Conservation (phyloP, 208 protist species). For the Leishmania mexicana region DNA sequence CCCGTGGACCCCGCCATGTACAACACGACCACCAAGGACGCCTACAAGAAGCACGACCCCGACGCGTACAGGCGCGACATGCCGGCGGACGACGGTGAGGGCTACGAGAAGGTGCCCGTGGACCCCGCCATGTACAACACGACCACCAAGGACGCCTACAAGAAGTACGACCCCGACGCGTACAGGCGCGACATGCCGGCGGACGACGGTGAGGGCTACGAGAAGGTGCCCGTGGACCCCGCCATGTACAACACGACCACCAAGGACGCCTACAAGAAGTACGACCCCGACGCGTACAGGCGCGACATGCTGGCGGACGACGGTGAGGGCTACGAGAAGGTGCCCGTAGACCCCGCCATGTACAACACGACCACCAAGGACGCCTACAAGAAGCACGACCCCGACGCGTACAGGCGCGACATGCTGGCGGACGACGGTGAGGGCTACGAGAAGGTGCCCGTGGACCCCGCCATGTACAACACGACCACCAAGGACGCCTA, state of each 20-base stretch:
- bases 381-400: conserved; percentile 13
- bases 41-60: conserved; percentile 5
- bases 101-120: conserved; percentile 7
- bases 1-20: conserved; percentile 33
- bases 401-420: conserved; percentile 11
- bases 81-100: not conserved
- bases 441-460: conserved; percentile 33
- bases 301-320: not conserved
- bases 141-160: conserved; percentile 4
- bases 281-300: conserved; percentile 42
- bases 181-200: conserved; percentile 12
- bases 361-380: conserved; percentile 24
- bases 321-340: conserved; percentile 9
- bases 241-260: conserved; percentile 61
- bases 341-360: conserved; percentile 25
- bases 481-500: conserved; percentile 46
- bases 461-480: conserved; percentile 64
- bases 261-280: conserved; percentile 39
- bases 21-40: conserved; percentile 16
- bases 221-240: conserved; percentile 1
- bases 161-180: conserved; percentile 25
- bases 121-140: conserved; percentile 43
- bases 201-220: not conserved
- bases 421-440: conserved; percentile 14
- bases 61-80: not conserved